These are phyloP conservation scores for Pilobolus umbonatus DNA, from an alignment of 192 early-diverging fungal genomes.

Conservation along the genomic window DNA sequence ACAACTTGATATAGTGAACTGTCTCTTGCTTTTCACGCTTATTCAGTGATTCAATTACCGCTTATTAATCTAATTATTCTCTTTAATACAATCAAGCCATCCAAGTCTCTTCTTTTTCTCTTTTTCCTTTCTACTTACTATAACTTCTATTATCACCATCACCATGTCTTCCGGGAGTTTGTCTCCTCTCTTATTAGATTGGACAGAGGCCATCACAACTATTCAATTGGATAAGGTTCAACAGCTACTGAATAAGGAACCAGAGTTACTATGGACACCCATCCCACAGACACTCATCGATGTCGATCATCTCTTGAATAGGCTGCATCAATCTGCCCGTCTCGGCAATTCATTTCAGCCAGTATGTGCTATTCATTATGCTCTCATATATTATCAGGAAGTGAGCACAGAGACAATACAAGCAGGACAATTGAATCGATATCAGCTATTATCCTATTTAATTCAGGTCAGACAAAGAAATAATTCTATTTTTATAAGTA, in stretches of 20 bases:
- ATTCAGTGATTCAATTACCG: no score
- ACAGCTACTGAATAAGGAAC: slow-evolving; percentile 1
- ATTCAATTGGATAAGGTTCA: background rate
- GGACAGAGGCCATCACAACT: slow-evolving; percentile 4
- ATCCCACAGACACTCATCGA: slow-evolving; percentile 9
- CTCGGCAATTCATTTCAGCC: slow-evolving; percentile 15
- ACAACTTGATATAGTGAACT: no score
- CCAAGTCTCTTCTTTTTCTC: no score
- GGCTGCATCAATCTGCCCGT: background rate
- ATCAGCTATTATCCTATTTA: slow-evolving; percentile 8
- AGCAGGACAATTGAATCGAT: background rate
- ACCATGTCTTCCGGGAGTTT: background rate
- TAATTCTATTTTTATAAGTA: background rate
- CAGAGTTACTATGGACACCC: slow-evolving; percentile 14
- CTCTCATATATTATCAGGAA: slow-evolving; percentile 10
- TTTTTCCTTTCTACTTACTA: no score
- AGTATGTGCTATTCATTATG: slow-evolving; percentile 13
- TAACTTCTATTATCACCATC: no score
- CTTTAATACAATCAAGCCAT: no score
- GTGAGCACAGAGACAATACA: background rate
- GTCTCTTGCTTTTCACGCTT: no score
- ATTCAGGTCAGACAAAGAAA: slow-evolving; percentile 15
- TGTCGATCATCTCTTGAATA: slow-evolving; percentile 2
- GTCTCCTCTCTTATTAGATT: slow-evolving; percentile 12
- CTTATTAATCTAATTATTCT: no score